Conservation (phyloP, 2,329 filamentous ascomycete species). For the Microdochium bolleyi region DNA sequence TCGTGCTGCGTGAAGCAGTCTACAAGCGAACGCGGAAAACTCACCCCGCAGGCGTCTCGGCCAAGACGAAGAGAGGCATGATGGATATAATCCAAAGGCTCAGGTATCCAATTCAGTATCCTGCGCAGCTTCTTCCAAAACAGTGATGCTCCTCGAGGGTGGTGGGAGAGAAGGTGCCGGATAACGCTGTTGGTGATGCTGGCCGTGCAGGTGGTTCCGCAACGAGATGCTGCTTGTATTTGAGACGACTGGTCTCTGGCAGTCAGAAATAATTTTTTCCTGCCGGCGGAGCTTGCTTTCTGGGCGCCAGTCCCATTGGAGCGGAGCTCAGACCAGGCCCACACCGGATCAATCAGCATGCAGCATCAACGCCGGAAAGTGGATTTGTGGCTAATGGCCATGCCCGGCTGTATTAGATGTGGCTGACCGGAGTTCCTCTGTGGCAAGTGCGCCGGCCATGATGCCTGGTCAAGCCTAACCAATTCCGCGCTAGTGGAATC, state of each 20-base stretch:
- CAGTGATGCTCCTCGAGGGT: not conserved
- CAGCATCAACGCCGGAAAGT: not conserved
- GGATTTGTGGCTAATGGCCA: not conserved
- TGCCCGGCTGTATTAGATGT: not conserved
- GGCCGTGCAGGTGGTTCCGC: not conserved
- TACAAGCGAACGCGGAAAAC: slow-evolving; percentile 18
- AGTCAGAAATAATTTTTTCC: slow-evolving; percentile 1
- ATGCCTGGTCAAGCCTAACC: too few relatives aligned
- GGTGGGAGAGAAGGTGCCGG: slow-evolving; percentile 5
- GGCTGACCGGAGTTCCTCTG: not conserved
- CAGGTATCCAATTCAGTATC: slow-evolving; percentile 7
- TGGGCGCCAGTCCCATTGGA: not conserved
- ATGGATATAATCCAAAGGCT: slow-evolving; percentile 21
- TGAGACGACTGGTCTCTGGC: not conserved
- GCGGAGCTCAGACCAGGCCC: not conserved
- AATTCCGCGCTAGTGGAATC: too few relatives aligned
- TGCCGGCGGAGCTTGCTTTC: not conserved
- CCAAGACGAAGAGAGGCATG: slow-evolving; percentile 89
- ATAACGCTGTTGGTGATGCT: slow-evolving; percentile 1
- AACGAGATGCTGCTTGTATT: not conserved
- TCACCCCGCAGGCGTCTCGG: slow-evolving; percentile 80
- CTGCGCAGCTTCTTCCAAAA: not conserved
- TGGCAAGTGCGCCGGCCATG: not conserved
- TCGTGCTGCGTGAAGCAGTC: not conserved
- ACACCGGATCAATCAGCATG: not conserved